Evolutionary conservation across 768 basidiomycete species (phyloP).

Genomic region (Mrakia gelida): DNA sequence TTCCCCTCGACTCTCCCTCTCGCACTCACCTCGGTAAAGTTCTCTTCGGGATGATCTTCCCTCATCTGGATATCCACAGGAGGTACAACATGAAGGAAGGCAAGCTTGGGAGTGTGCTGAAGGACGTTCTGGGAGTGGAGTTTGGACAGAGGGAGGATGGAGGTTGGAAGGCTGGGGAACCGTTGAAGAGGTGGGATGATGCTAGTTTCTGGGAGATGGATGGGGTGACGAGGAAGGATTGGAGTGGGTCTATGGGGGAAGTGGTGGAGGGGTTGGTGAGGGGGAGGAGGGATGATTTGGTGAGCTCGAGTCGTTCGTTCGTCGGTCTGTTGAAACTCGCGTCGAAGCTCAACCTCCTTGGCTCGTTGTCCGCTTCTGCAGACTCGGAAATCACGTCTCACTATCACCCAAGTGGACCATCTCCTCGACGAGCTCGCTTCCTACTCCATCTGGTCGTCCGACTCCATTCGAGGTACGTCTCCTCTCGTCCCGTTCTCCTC

Average conservation of each 20-base stretch:
- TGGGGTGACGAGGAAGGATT: conserved; percentile 49
- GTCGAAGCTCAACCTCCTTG: background rate
- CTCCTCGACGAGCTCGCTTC: conserved; percentile 73
- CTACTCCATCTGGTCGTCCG: conserved; percentile 51
- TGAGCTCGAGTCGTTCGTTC: conserved; percentile 40
- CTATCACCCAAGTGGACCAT: conserved; percentile 55
- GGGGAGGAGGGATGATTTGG: conserved; percentile 43
- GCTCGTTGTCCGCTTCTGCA: background rate
- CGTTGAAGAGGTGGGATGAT: conserved; percentile 41
- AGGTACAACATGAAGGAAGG: conserved; percentile 50
- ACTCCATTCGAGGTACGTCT: conserved; percentile 46
- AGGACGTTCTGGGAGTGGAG: conserved; percentile 8
- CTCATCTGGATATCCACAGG: conserved; percentile 67
- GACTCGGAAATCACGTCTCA: conserved; percentile 40
- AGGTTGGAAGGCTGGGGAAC: conserved; percentile 60
- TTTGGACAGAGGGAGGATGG: background rate
- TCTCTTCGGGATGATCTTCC: conserved; percentile 74
- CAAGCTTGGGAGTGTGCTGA: conserved; percentile 15
- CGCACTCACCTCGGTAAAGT: conserved; percentile 47
- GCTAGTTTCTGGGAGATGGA: conserved; percentile 36
- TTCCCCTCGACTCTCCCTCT: background rate
- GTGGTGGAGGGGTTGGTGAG: conserved; percentile 55
- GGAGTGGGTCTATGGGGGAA: conserved; percentile 65
- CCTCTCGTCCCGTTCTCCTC: conserved; percentile 41
- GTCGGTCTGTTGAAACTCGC: no score